Percentiles rank a stretch among this genome's conserved stretches.
Evolutionary conservation across 208 protist species (phyloP).

Genomic region (Leishmania major): DNA sequence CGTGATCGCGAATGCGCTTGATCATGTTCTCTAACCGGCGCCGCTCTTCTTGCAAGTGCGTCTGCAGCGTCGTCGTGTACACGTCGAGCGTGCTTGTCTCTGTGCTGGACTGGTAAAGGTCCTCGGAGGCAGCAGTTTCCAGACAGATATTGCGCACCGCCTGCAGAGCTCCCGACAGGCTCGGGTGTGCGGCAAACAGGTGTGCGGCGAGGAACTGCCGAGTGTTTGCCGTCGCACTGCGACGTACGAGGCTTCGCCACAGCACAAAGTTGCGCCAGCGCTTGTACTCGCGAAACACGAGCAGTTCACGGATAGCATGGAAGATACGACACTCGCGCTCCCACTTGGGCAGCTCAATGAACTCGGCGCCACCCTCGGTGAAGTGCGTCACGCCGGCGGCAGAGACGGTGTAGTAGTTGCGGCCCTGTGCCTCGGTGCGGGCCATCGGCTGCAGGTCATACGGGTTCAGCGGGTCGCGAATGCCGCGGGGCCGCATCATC

Average conservation of each 20-base stretch:
- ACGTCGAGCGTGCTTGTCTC: constrained; percentile 82
- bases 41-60: constrained; percentile 63
- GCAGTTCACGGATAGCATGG: constrained; percentile 85
- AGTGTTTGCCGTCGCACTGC: constrained; percentile 79
- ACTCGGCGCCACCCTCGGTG: constrained; percentile 86
- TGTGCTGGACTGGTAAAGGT: constrained; percentile 68
- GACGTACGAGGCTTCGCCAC: constrained; percentile 91
- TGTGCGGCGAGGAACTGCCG: constrained; percentile 79
- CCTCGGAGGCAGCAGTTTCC: constrained; percentile 60
- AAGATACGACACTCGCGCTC: constrained; percentile 93
- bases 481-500: constrained; percentile 75
- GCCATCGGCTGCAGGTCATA: constrained; percentile 95
- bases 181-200: constrained; percentile 91
- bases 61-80: constrained; percentile 55
- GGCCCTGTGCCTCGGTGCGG: constrained; percentile 81
- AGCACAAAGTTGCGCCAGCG: constrained; percentile 94
- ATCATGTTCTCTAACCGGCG: constrained; percentile 86
- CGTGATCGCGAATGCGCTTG: constrained; percentile 79
- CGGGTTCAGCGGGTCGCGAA: constrained; percentile 91
- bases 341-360: constrained; percentile 94
- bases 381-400: constrained; percentile 95
- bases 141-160: constrained; percentile 82
- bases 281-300: constrained; percentile 94
- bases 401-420: constrained; percentile 94
- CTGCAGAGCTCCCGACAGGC: constrained; percentile 80